Percentiles rank a stretch among this genome's conserved stretches.
Conservation (phyloP, 2,329 filamentous ascomycete species). For the Aspergillus tamarii region DNA sequence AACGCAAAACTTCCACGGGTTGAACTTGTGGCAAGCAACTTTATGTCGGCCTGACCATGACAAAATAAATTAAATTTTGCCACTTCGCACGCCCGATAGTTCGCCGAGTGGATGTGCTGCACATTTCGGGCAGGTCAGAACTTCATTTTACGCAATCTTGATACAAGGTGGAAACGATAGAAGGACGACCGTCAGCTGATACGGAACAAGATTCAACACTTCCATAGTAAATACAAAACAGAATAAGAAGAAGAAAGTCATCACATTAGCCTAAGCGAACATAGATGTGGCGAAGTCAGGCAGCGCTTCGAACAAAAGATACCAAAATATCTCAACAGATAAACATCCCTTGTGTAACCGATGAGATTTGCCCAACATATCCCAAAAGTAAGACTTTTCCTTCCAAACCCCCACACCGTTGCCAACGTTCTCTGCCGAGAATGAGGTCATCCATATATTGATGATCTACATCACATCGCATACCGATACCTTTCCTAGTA, state of each 20-base stretch:
- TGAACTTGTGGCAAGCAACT: neutral
- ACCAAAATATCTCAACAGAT: neutral
- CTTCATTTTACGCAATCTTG: slow-evolving; percentile 4
- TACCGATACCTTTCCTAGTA: neutral
- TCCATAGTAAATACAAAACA: neutral
- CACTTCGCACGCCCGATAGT: neutral
- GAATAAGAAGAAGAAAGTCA: neutral
- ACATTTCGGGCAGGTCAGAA: neutral
- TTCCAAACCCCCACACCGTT: neutral
- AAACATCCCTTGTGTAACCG: neutral
- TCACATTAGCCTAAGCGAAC: neutral
- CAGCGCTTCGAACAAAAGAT: neutral
- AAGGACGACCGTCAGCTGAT: neutral
- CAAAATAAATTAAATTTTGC: neutral
- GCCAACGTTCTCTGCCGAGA: neutral
- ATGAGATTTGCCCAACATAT: neutral
- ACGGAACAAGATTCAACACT: neutral
- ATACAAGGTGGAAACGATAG: neutral
- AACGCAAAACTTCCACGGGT: neutral
- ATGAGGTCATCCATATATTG: slow-evolving; percentile 3
- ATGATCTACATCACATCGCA: neutral
- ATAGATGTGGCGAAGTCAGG: neutral
- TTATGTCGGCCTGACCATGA: slow-evolving; percentile 2
- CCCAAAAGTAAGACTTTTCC: neutral
- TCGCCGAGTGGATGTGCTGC: neutral